Evolutionary conservation across 2,329 filamentous ascomycete species (phyloP), one percentile per base, ranked within the genome.

Genomic region (Blumeriella jaapii): DNA sequence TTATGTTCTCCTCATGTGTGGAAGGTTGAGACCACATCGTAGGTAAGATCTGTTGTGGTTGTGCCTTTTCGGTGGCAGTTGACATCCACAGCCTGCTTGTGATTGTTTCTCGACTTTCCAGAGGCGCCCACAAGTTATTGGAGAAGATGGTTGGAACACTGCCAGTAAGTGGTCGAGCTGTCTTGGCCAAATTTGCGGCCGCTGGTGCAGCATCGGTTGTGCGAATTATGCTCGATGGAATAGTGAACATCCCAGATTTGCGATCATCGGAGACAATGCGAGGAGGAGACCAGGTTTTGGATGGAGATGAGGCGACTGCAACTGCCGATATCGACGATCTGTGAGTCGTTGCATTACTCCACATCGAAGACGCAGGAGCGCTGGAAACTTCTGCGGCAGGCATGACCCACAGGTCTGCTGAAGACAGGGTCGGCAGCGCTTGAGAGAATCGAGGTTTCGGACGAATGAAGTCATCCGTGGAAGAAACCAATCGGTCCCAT

Each of bases 401-500:
- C 7, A 31, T 19, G 6, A 17, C 25, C 47, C 50, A 53, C 25
- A 53, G 37, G 8, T 41, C 34, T 6, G 15, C 15, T 9, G 41
- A 45, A 10, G 31, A 26, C 2, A 52, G 29, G 2, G 33, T 16
- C 24, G 47, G 43, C n/a, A 50, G 16, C 4, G 18, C 13, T 3
- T 24, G 17, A 16, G 34, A 29, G 11, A 29, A 9, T 6, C 37
- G 47, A 17, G 45, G 30, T 26, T 41, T 49, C 0, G 43, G 41
- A 39, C 43, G 35, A 17, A 45, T 19, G 14, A 26, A 13, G 25
- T 40, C 39, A 26, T 46, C 28, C 6, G 35, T 36, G 31, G 44
- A 33, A 29, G 33, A 27, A n/a, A 48, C 13, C 10, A 51, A 35
- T 25, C 43, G 37, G 16, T 40, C 28, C 50, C 51, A 54, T 8